These are phyloP conservation scores for Suhomyces bribrorum DNA, from an alignment of 1,139 yeast genomes.

Conservation along the genomic window DNA sequence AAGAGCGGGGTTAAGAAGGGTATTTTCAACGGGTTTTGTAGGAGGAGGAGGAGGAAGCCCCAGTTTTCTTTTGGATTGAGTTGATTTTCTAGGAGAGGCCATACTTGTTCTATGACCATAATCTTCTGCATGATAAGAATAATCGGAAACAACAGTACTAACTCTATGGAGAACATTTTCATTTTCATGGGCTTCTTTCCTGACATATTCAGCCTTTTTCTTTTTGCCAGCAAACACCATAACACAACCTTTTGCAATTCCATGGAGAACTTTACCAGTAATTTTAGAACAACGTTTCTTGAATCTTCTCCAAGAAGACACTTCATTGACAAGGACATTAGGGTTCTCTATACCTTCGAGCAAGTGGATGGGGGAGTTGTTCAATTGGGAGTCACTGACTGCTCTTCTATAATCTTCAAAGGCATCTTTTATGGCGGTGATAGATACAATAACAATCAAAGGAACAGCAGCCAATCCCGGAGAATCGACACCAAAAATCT, in stretches of 20 bases:
- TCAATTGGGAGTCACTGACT: constrained; percentile 76
- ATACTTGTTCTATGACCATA: constrained; percentile 9
- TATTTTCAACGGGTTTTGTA: constrained; percentile 21
- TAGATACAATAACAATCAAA: constrained; percentile 81
- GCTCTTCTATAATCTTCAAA: constrained; percentile 91
- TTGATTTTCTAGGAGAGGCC: constrained; percentile 7
- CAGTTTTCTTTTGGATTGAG: constrained; percentile 15
- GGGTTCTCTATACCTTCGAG: constrained; percentile 69
- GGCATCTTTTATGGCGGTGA: constrained; percentile 92
- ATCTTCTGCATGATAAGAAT: constrained; percentile 20
- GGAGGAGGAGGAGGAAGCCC: constrained; percentile 12
- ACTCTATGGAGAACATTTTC: constrained; percentile 37
- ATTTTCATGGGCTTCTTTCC: constrained; percentile 30
- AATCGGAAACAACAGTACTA: constrained; percentile 44
- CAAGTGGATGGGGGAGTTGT: constrained; percentile 82
- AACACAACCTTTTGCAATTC: constrained; percentile 26
- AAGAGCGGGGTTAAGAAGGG: constrained; percentile 37
- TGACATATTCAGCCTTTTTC: constrained; percentile 28
- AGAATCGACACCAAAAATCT: constrained; percentile 85
- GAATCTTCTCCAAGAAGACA: constrained; percentile 65
- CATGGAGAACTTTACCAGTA: constrained; percentile 19
- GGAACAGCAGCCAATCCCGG: constrained; percentile 95
- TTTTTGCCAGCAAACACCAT: constrained; percentile 32
- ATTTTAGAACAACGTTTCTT: constrained; percentile 47
- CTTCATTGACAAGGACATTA: constrained; percentile 70